A percentile compares a stretch with the other conserved stretches of the same genome.
These are phyloP conservation scores for Theobroma grandiflorum DNA, from an alignment of 441 rosid species.

Conservation along the genomic window DNA sequence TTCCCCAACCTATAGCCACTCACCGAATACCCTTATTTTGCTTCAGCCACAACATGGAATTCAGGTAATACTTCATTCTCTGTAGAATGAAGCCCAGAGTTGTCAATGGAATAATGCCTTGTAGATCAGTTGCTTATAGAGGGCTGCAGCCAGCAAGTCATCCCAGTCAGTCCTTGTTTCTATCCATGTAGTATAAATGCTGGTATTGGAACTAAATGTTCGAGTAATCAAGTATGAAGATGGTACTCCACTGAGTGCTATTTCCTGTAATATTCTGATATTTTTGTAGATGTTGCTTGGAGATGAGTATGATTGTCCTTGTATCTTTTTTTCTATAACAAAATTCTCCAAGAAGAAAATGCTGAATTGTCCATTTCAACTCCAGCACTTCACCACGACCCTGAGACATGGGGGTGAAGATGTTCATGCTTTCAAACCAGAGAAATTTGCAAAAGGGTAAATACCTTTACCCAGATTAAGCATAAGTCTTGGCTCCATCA, in stretches of 20 bases:
- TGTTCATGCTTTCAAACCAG: constrained; percentile 51
- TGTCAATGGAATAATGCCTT: background rate
- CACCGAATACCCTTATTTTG: constrained; percentile 30
- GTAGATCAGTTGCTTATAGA: background rate
- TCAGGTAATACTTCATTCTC: constrained; percentile 37
- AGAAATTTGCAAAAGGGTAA: constrained; percentile 49
- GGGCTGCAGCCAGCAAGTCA: constrained; percentile 15
- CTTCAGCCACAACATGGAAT: constrained; percentile 46
- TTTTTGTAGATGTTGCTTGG: no score
- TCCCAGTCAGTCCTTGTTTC: background rate
- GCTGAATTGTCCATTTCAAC: constrained; percentile 26
- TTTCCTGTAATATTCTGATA: no score
- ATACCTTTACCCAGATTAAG: no score
- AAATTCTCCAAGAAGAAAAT: constrained; percentile 27
- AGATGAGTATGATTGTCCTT: background rate
- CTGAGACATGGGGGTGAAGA: constrained; percentile 59
- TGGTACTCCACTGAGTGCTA: background rate
- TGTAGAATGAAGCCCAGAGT: background rate
- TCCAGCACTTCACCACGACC: constrained; percentile 44
- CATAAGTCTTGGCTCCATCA: no score
- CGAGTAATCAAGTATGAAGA: background rate
- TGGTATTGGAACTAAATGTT: background rate
- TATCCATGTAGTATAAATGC: background rate
- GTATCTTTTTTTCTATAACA: background rate
- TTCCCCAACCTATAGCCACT: constrained; percentile 49